A percentile compares a stretch with the other conserved stretches of the same genome.
These are phyloP conservation scores for Xylaria acuta DNA, from an alignment of 495 filamentous ascomycete genomes.

Conservation along the genomic window DNA sequence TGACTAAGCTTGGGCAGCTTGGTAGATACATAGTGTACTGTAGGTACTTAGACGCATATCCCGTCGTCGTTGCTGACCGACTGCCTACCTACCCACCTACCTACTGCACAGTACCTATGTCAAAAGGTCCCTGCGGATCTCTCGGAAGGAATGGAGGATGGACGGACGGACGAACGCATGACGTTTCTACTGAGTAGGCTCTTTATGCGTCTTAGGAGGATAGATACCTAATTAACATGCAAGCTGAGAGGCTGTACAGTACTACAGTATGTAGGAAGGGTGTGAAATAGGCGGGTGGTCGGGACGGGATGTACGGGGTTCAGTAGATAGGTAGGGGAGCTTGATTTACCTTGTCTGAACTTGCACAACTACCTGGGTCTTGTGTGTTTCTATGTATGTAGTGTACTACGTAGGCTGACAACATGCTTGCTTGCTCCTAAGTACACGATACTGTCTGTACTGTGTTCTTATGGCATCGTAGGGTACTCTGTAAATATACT, in stretches of 20 bases:
- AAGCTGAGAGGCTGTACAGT: no score
- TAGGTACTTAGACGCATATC: background rate
- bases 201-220: background rate
- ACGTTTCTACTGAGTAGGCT: background rate
- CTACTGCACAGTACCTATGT: background rate
- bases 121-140: background rate
- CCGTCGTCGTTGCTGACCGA: no score
- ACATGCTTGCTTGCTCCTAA: background rate
- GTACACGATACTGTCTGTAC: background rate
- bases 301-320: background rate
- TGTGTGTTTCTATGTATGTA: background rate
- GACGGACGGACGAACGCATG: background rate
- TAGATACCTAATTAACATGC: background rate
- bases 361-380: background rate
- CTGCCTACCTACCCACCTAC: no score
- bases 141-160: constrained; percentile 7
- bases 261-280: no score
- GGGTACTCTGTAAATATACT: background rate
- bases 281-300: background rate
- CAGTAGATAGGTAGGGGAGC: background rate
- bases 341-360: background rate
- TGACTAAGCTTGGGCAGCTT: background rate
- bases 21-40: no score
- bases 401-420: background rate
- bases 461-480: background rate